Base-by-base conservation (phyloP, 2,329 filamentous ascomycete species). In the Orbilia blumenaviensis region DNA sequence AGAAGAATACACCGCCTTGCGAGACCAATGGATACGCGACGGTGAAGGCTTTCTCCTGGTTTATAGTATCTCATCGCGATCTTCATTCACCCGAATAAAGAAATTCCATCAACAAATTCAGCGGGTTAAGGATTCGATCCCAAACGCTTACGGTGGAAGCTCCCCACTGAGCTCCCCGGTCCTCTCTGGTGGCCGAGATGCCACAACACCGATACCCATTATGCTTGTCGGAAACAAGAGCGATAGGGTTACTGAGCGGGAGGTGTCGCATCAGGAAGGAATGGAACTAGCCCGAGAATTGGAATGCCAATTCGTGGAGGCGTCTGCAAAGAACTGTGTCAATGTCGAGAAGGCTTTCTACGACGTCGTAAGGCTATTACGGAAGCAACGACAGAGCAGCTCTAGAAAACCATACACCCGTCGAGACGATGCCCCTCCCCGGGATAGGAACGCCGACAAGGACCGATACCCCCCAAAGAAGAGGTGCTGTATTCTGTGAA, bases 171-270 rank as follows among this genome's bases (percentile, higher is more conserved):
- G 80, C 83, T 85, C 81, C 84, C 83, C 82, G 6, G 84, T 88
- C 29, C 71, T 80, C 32, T 69, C 81, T 58, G 78, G 83, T 41
- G 78, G 78, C 50, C 80, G 72, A 48, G 58, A 68, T 27, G 38
- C 82, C 25, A 88, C 88, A 78, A 87, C 89, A 78, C 91, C 91
- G 18, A 93, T 95, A 14, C 95, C 95, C 52, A 92, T 99, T 81
- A 98, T 99, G 95, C 88, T 99, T 29, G 95, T 99, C 36, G 95
- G 95, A 79, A 98, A 99, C 87, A 99, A 99, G 86, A 96, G 93
- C 84, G 95, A 99, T 84, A 89, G 95, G 81, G 93, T 96, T 52
- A 96, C 94, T 27, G 95, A 98, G 84, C 89, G 95, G 79, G 94
- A 97, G 82, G 95, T 98, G 2, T 97, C 94, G 1, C 96, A 94